Conservation (phyloP, 164 flowering plant genomes). For the Kingdonia uniflora region DNA sequence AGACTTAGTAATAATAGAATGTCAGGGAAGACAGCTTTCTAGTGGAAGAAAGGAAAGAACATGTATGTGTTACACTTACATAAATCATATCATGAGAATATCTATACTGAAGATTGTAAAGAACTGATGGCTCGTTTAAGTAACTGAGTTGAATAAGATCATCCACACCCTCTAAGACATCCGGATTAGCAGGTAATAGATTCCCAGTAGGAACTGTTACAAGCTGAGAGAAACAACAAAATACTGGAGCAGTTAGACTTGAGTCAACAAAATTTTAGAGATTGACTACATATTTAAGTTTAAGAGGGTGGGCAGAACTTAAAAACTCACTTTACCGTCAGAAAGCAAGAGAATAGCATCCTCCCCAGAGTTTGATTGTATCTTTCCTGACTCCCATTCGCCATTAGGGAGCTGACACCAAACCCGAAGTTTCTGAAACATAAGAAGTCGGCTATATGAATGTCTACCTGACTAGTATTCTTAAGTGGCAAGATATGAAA, state of each 20-base stretch:
- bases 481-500: too few species aligned
- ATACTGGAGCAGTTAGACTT: neutral
- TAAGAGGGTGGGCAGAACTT: neutral
- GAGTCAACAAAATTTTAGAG: neutral
- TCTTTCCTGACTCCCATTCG: slow-evolving; percentile 64
- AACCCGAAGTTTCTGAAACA: slow-evolving; percentile 67
- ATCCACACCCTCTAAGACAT: slow-evolving; percentile 72
- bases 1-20: slow-evolving; percentile 6
- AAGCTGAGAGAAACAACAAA: slow-evolving; percentile 28
- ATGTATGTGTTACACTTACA: slow-evolving; percentile 30
- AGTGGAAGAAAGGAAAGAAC: neutral
- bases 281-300: neutral
- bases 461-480: neutral
- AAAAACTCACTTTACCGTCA: slow-evolving; percentile 61
- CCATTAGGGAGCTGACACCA: slow-evolving; percentile 67
- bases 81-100: slow-evolving; percentile 54
- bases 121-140: slow-evolving; percentile 96
- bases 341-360: slow-evolving; percentile 50
- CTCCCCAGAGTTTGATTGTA: slow-evolving; percentile 65
- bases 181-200: slow-evolving; percentile 85
- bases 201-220: slow-evolving; percentile 41
- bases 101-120: slow-evolving; percentile 70
- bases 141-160: slow-evolving; percentile 87
- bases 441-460: neutral
- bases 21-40: neutral